Evolutionary conservation across 176 grass and related monocot species (phyloP), one percentile per base, ranked within the genome.

Genomic region (Carex littledalei): DNA sequence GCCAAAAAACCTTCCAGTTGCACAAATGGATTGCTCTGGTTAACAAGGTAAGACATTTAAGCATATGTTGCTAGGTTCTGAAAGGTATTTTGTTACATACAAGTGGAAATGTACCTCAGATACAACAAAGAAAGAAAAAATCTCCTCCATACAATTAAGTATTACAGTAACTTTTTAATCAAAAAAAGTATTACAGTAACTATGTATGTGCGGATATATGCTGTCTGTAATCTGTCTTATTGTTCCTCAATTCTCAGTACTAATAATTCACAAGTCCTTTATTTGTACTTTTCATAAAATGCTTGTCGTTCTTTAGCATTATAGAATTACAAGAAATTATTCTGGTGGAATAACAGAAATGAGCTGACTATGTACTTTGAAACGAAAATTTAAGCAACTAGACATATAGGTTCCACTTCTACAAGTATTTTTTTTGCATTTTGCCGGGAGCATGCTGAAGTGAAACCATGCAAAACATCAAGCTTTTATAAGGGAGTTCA

Each of bases 1-100:
- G 79, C 84, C 15, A 89, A 86, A 84, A 85, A 79, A 57, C 85
- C 88, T 52, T 89, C 84, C 31, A 89, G 88, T 65, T 89, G 88
- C 57, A 63, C 70, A 55, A 89, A 89, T 86, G 84, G 79, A 10
- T 29, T 89, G 74, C 88, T 89, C 47, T 89, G 88, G 88, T 84
- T 89, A 78, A 89, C 88, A 67, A 86, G 88, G 88, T 89, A 79
- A 49, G 64, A 65, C n/a, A 75, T 75, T 6, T n/a, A 49, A 74
- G 11, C 4, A 74, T 74, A 50, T 74, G 20, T 45, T 73, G 16
- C 14, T 73, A 21, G 13, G 0, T 73, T 73, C 3, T 32, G 0
- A n/a, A 66, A 66, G 26, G 26, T 32, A 32, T 66, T 31, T 66
- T 31, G 63, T 66, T 66, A 1, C 10, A 66, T 31, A 32, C 26